These are phyloP conservation scores for Candida ovalis DNA, from an alignment of 805 yeast species.

Conservation along the genomic window DNA sequence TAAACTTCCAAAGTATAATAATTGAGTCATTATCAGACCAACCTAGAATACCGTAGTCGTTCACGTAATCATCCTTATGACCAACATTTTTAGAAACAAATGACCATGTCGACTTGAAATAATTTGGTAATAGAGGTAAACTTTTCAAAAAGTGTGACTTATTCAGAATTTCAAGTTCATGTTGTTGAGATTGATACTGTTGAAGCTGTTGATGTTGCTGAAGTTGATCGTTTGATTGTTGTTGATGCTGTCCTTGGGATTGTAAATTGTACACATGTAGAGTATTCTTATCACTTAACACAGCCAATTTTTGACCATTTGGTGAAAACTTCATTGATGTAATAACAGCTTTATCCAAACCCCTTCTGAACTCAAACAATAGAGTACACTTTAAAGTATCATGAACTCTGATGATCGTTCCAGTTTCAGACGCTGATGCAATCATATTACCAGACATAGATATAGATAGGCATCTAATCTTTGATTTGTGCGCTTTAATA, in stretches of 20 bases:
- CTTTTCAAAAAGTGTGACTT: slow-evolving; percentile 64
- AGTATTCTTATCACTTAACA: slow-evolving; percentile 84
- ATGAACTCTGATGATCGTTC: slow-evolving; percentile 75
- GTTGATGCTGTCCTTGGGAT: neutral
- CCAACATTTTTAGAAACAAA: slow-evolving; percentile 66
- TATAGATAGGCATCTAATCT: slow-evolving; percentile 58
- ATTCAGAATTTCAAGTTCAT: slow-evolving; percentile 31
- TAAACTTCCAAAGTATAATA: slow-evolving; percentile 68
- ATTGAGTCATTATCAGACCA: slow-evolving; percentile 77
- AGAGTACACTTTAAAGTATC: slow-evolving; percentile 65
- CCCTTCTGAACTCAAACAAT: slow-evolving; percentile 84
- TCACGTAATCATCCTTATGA: slow-evolving; percentile 29
- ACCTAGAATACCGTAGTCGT: slow-evolving; percentile 50
- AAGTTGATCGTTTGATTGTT: neutral
- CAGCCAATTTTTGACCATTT: slow-evolving; percentile 71
- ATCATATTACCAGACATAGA: slow-evolving; percentile 62
- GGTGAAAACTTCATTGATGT: slow-evolving; percentile 84
- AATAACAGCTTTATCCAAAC: slow-evolving; percentile 78
- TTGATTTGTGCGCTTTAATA: slow-evolving; percentile 72
- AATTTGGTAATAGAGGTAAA: slow-evolving; percentile 54
- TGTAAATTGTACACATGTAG: slow-evolving; percentile 70
- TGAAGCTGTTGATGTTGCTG: slow-evolving; percentile 18
- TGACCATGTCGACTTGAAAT: slow-evolving; percentile 85
- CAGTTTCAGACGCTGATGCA: slow-evolving; percentile 80
- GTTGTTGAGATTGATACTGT: slow-evolving; percentile 17